Conservation (phyloP, 108 stramenopile genomes). For the Conticribra guillardii region DNA sequence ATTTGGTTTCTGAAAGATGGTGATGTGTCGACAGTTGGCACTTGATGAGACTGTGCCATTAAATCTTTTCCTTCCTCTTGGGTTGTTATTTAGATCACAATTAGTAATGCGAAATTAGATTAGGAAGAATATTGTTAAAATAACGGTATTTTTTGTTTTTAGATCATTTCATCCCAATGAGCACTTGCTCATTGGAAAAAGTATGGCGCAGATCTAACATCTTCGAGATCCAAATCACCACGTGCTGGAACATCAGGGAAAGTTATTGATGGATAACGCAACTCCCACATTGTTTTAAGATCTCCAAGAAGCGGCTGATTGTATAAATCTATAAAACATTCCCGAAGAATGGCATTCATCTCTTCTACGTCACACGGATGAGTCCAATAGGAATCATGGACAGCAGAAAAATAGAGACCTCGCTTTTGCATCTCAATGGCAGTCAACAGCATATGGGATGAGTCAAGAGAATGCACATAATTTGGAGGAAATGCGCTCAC, state of each 20-base stretch:
- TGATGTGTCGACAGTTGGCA: no score
- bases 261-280: constrained; percentile 91
- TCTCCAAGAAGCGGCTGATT: constrained; percentile 89
- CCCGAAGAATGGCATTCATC: constrained; percentile 92
- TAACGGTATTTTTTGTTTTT: no score
- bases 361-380: constrained; percentile 96
- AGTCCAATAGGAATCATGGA: constrained; percentile 99
- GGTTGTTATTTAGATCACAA: no score
- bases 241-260: constrained; percentile 93
- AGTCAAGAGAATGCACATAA: constrained; percentile 98
- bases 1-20: no score
- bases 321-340: constrained; percentile 96
- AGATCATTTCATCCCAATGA: no score
- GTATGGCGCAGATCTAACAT: constrained; percentile 93
- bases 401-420: constrained; percentile 94
- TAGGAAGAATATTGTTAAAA: no score
- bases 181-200: constrained; percentile 92
- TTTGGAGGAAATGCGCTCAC: constrained; percentile 98
- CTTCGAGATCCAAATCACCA: constrained; percentile 90
- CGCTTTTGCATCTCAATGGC: constrained; percentile 93
- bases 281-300: constrained; percentile 72
- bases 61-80: no score
- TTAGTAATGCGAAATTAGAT: no score
- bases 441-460: constrained; percentile 99
- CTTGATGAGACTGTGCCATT: no score